These are phyloP conservation scores for Xylaria multiplex DNA, from an alignment of 2,329 filamentous ascomycete species.

Conservation along the genomic window DNA sequence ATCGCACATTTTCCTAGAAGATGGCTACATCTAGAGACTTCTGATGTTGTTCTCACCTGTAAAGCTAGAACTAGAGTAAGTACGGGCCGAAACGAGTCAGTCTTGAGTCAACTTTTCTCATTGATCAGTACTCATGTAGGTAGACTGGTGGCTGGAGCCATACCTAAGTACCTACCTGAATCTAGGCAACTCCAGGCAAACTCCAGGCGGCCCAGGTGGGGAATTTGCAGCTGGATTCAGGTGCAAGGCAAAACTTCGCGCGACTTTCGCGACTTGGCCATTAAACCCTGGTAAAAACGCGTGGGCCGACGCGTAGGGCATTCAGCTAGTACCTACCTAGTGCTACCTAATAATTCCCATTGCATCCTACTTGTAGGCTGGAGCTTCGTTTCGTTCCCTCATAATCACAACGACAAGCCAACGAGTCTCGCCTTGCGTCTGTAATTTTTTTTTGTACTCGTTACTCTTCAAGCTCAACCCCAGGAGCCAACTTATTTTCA, in stretches of 20 bases:
- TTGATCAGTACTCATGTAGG: too few species aligned
- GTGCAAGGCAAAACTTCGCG: slow-evolving; percentile 22
- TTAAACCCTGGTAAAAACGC: slow-evolving; percentile 38
- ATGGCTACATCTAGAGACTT: too few species aligned
- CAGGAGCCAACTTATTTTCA: neutral
- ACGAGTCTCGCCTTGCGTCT: slow-evolving; percentile 12
- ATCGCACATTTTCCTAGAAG: too few species aligned
- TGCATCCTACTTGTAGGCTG: slow-evolving; percentile 18
- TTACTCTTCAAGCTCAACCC: neutral
- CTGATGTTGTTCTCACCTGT: neutral
- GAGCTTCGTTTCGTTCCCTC: slow-evolving; percentile 3
- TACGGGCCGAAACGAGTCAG: too few species aligned
- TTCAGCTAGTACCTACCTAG: neutral
- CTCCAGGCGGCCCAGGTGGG: too few species aligned
- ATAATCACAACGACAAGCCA: slow-evolving; percentile 12
- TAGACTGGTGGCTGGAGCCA: too few species aligned
- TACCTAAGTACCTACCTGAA: too few species aligned
- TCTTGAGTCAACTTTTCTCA: too few species aligned
- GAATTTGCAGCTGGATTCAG: slow-evolving; percentile 22
- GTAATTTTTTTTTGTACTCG: neutral
- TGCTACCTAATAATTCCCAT: slow-evolving; percentile 28
- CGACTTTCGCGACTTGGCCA: slow-evolving; percentile 37
- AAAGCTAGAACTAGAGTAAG: neutral
- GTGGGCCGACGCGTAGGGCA: slow-evolving; percentile 34
- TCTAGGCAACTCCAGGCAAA: too few species aligned